phyloP scores from a whole-genome alignment of 805 yeast species.

The Candida insectalens region DNA sequence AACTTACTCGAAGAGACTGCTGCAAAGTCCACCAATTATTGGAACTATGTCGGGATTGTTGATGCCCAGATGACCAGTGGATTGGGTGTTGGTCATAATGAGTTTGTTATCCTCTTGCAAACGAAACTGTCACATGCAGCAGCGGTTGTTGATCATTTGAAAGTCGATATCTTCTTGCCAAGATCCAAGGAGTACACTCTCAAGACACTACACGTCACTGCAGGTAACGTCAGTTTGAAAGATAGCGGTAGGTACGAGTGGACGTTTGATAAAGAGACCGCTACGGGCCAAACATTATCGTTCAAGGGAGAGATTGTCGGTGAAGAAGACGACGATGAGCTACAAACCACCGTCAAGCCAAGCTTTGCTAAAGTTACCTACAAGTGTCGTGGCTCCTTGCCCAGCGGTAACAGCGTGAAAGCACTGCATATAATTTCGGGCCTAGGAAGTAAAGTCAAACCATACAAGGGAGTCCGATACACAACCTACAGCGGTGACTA shows the following conservation, averaged over 20 bases:
- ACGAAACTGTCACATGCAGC: slow-evolving; percentile 36
- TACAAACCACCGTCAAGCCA: slow-evolving; percentile 27
- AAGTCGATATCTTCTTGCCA: slow-evolving; percentile 27
- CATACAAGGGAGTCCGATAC: slow-evolving; percentile 89
- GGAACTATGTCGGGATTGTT: slow-evolving; percentile 40
- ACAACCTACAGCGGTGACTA: slow-evolving; percentile 54
- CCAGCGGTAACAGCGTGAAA: slow-evolving; percentile 68
- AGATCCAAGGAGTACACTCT: slow-evolving; percentile 24
- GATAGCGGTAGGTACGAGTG: slow-evolving; percentile 51
- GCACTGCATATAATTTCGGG: slow-evolving; percentile 52
- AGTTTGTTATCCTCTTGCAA: slow-evolving; percentile 50
- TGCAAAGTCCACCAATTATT: slow-evolving; percentile 8
- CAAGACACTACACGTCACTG: slow-evolving; percentile 54
- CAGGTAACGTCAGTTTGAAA: slow-evolving; percentile 61
- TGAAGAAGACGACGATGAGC: not conserved
- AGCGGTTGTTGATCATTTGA: slow-evolving; percentile 37
- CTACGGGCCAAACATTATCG: slow-evolving; percentile 59
- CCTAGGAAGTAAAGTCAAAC: slow-evolving; percentile 50
- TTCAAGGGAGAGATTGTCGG: slow-evolving; percentile 40
- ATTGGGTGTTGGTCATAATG: slow-evolving; percentile 41
- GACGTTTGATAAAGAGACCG: slow-evolving; percentile 50
- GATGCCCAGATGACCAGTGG: slow-evolving; percentile 44
- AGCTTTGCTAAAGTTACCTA: slow-evolving; percentile 41
- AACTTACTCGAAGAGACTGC: slow-evolving; percentile 30
- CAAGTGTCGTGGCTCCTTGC: slow-evolving; percentile 54